A percentile compares a stretch with the other conserved stretches of the same genome.
These are phyloP conservation scores for Saposhnikovia divaricata DNA, from an alignment of 129 eudicot species.

Conservation along the genomic window DNA sequence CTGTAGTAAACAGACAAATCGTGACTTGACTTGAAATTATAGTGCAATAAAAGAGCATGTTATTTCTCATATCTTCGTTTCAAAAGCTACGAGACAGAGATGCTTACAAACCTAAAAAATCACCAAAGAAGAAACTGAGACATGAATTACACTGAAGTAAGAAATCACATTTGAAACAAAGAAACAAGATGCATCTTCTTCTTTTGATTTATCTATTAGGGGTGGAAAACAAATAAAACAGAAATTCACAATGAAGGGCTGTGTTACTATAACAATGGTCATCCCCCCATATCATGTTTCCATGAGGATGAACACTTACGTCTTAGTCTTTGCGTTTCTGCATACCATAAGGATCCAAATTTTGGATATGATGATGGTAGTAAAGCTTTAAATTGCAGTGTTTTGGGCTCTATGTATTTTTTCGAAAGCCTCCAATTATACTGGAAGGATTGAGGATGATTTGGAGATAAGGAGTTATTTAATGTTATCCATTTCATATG, in stretches of 20 bases:
- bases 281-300: background rate
- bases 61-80: background rate
- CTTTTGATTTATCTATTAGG: background rate
- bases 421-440: constrained; percentile 11
- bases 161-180: background rate
- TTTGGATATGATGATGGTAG: constrained; percentile 1
- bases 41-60: background rate
- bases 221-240: background rate
- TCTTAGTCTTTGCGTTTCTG: background rate
- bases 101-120: too few species aligned
- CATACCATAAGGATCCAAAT: constrained; percentile 10
- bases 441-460: constrained; percentile 11
- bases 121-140: background rate
- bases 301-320: constrained; percentile 4
- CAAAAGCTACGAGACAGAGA: background rate
- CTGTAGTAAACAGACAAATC: constrained; percentile 34
- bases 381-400: background rate
- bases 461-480: constrained; percentile 30
- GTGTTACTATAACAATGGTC: background rate
- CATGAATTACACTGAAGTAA: background rate
- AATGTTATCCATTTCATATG: constrained; percentile 38
- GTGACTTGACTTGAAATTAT: background rate
- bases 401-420: background rate
- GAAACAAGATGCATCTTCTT: background rate
- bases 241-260: background rate